Evolutionary conservation across 2,329 filamentous ascomycete species (phyloP).

Genomic region (Chrysosporium queenslandicum): DNA sequence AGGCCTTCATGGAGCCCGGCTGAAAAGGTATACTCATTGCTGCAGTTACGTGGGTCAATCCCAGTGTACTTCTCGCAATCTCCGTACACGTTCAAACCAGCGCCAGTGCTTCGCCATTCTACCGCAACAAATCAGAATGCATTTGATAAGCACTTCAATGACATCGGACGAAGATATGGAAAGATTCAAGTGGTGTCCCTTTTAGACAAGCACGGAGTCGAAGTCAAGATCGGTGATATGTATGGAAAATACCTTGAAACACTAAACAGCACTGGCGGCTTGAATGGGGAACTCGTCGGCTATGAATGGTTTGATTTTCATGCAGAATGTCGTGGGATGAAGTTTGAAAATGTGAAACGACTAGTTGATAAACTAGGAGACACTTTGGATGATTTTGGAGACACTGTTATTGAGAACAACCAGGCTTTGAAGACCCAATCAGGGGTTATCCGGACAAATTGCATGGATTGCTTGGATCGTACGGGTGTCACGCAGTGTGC

Average conservation of each 20-base stretch:
- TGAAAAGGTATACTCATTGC: conserved; percentile 64
- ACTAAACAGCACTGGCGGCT: conserved; percentile 54
- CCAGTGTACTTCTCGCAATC: conserved; percentile 92
- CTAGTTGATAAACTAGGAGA: conserved; percentile 61
- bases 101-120: conserved; percentile 72
- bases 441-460: conserved; percentile 85
- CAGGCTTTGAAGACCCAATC: conserved; percentile 45
- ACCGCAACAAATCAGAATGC: conserved; percentile 66
- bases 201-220: conserved; percentile 78
- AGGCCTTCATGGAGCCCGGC: conserved; percentile 53
- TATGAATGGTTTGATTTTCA: conserved; percentile 99
- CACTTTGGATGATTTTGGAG: conserved; percentile 60
- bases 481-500: conserved; percentile 95
- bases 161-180: conserved; percentile 61
- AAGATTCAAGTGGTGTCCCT: conserved; percentile 68
- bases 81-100: conserved; percentile 84
- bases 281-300: conserved; percentile 45
- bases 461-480: conserved; percentile 95
- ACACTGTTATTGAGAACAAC: conserved; percentile 50
- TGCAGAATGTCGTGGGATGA: conserved; percentile 85
- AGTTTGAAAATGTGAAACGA: conserved; percentile 84
- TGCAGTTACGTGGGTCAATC: conserved; percentile 83
- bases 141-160: conserved; percentile 67
- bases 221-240: conserved; percentile 65
- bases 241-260: conserved; percentile 60